Evolutionary conservation across 73 alveolate species (phyloP).

Genomic region (Breviolum minutum): DNA sequence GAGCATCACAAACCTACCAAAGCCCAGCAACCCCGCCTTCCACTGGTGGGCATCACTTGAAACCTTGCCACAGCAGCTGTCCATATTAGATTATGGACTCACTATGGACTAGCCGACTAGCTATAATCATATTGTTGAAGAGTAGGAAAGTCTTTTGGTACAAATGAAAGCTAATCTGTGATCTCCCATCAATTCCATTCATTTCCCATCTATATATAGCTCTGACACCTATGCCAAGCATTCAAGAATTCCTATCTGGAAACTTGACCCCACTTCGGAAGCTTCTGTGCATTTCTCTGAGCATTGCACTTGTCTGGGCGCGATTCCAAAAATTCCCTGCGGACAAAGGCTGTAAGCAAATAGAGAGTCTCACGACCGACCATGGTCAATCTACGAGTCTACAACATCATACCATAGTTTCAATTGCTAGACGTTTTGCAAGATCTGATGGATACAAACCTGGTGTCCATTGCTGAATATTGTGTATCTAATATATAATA

Average conservation of each 20-base stretch:
- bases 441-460: not conserved
- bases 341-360: too few species aligned
- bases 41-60: constrained; percentile 50
- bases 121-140: not conserved
- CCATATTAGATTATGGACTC: too few species aligned
- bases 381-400: not conserved
- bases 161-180: not conserved
- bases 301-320: constrained; percentile 47
- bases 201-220: not conserved
- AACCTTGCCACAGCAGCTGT: constrained; percentile 5
- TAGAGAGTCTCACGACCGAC: too few species aligned
- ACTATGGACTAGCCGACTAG: not conserved
- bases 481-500: not conserved
- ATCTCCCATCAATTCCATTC: not conserved
- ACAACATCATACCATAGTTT: not conserved
- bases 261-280: too few species aligned
- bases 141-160: too few species aligned
- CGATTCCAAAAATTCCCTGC: constrained; percentile 70
- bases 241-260: too few species aligned
- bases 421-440: not conserved
- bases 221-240: too few species aligned
- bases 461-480: not conserved
- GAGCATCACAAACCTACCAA: not conserved
- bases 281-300: not conserved
- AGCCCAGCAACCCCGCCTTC: constrained; percentile 1